Evolutionary conservation across 2,329 filamentous ascomycete genomes (phyloP).

Genomic region (Lecanicillium sp.): DNA sequence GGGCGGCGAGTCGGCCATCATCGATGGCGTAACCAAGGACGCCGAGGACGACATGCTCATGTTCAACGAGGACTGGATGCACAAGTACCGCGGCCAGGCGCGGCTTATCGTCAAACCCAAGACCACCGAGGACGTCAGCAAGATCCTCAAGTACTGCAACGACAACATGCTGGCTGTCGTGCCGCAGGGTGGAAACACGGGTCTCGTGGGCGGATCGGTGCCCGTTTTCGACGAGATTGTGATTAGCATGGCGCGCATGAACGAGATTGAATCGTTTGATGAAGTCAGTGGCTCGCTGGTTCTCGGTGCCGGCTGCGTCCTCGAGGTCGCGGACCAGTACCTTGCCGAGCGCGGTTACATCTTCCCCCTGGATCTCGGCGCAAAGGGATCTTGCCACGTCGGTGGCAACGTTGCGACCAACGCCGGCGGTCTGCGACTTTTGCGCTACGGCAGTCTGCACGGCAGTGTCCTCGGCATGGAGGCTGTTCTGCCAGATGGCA

Average conservation of each 20-base stretch:
- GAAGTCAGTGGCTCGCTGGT: constrained; percentile 87
- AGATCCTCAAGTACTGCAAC: constrained; percentile 92
- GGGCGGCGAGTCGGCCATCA: constrained; percentile 68
- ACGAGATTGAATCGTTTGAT: constrained; percentile 85
- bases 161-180: constrained; percentile 87
- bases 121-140: constrained; percentile 81
- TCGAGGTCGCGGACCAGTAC: constrained; percentile 83
- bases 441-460: constrained; percentile 91
- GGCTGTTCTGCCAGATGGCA: constrained; percentile 89
- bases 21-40: constrained; percentile 72
- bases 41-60: constrained; percentile 74
- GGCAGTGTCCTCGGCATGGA: constrained; percentile 89
- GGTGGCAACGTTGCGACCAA: constrained; percentile 96
- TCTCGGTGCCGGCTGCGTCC: constrained; percentile 82
- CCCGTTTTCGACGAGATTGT: constrained; percentile 99
- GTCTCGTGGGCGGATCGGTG: constrained; percentile 88
- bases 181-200: constrained; percentile 95
- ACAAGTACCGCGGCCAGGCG: constrained; percentile 90
- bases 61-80: constrained; percentile 98
- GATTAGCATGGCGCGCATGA: constrained; percentile 85
- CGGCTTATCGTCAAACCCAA: constrained; percentile 81
- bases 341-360: constrained; percentile 78
- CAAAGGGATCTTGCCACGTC: constrained; percentile 94
- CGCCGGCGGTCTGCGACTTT: constrained; percentile 80
- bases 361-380: constrained; percentile 94